Base-by-base conservation (phyloP, 1,139 yeast species). In the Yarrowia galli region DNA sequence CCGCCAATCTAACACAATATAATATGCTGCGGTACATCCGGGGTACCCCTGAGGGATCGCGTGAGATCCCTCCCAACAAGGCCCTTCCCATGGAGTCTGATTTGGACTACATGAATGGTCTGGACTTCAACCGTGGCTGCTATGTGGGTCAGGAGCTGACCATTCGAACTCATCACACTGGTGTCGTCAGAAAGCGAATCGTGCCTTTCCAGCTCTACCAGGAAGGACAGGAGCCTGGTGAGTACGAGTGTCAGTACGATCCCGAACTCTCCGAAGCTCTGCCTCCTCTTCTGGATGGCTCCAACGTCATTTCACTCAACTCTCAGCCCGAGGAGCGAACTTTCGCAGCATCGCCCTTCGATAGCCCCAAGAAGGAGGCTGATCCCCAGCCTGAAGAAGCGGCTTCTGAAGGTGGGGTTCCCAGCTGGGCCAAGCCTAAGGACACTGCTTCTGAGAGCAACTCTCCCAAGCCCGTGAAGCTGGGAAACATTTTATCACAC, bases 91-190 rank as follows among this genome's bases (percentile, higher is more conserved):
- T 95, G 72, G 99, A 96, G 73, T 83, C 87, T 69, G 91, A 92
- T 75, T 80, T 93, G 71, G 99, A 96, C 77, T 87, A 84, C 73
- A 86, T 86, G 79, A 89, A 91, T 72, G 97, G 97, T 0, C 84
- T 93, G 20, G 91, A 95, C 68, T 85, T 89, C 67, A 87, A 92
- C 72, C 95, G 95, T 76, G 99, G 99, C 3, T 95, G 99, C 76
- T 95, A 95, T 74, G 89, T 92, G 23, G 99, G 99, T 0, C 99
- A 95, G 77, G 99, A 95, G 76, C 81, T 95, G 68, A 93, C 98
- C 0, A 92, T 93, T 23, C 84, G 99, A 73, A 90, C 98, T 0
- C 88, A 84, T 75, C 92, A 91, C 70, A 88, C 89, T 58, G 97
- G 98, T 1, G 85, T 88, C 2, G 86, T 93, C 16, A 82, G 97